A percentile compares a stretch with the other conserved stretches of the same genome.
phyloP scores from a whole-genome alignment of 1,284 basidiomycete species.

The Moesziomyces globuligerus region DNA sequence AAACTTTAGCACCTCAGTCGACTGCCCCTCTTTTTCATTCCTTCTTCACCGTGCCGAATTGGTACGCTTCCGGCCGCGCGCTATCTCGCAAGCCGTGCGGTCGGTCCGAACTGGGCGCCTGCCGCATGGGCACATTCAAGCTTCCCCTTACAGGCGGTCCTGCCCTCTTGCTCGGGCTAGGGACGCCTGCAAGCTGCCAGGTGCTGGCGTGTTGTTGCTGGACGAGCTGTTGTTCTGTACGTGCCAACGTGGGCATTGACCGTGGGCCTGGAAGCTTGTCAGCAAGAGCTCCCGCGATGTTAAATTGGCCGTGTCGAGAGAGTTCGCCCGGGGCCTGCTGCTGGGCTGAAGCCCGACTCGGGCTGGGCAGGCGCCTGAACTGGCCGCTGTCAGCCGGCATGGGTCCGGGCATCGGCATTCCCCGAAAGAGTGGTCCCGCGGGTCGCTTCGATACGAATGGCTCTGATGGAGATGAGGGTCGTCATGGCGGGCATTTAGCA shows the following conservation, averaged over 20 bases:
- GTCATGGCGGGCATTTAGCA: too few relatives aligned
- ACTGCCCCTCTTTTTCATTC: not conserved
- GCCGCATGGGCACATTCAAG: not conserved
- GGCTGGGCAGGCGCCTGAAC: not conserved
- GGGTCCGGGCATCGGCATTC: not conserved
- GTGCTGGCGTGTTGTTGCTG: not conserved
- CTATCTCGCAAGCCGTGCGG: not conserved
- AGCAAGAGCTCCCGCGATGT: not conserved
- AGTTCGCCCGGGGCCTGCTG: not conserved
- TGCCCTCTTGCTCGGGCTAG: not conserved
- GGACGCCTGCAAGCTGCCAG: not conserved
- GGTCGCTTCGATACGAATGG: not conserved
- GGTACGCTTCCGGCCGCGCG: not conserved
- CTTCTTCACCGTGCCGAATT: not conserved
- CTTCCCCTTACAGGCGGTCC: not conserved
- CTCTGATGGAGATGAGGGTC: not conserved
- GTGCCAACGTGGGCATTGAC: not conserved
- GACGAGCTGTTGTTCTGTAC: constrained; percentile 3
- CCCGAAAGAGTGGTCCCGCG: not conserved
- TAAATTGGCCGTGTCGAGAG: not conserved
- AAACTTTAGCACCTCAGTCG: not conserved
- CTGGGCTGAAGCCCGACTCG: not conserved
- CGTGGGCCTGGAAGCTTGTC: not conserved
- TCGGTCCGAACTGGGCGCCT: not conserved
- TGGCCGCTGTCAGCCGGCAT: not conserved